Conservation (phyloP, 2,329 filamentous ascomycete species). For the Pseudogymnoascus sp. region DNA sequence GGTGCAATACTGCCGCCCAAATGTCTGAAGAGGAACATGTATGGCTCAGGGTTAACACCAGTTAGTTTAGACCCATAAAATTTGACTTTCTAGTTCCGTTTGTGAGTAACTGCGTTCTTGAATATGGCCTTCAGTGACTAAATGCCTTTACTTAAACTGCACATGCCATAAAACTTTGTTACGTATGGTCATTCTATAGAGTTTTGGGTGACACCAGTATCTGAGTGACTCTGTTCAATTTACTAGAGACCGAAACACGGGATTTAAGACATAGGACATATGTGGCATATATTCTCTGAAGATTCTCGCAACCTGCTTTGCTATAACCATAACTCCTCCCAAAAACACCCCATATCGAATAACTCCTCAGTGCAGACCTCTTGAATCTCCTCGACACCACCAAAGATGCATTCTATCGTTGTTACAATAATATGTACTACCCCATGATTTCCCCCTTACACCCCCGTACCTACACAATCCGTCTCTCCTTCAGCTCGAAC, state of each 20-base stretch:
- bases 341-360: background rate
- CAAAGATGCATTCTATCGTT: background rate
- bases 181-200: too few species aligned
- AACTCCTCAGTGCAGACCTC: background rate
- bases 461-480: conserved; percentile 36
- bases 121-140: background rate
- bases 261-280: background rate
- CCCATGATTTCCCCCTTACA: background rate
- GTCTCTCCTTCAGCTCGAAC: conserved; percentile 58
- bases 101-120: background rate
- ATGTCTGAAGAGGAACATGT: background rate
- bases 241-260: background rate
- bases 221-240: too few species aligned
- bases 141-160: too few species aligned
- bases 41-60: background rate
- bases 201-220: background rate
- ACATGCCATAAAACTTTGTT: too few species aligned
- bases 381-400: background rate
- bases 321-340: background rate
- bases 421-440: conserved; percentile 14
- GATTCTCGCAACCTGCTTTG: background rate
- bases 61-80: background rate
- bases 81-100: background rate
- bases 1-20: background rate
- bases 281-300: background rate